phyloP scores from a whole-genome alignment of 1,284 basidiomycete genomes.

The Agaricales sp. region DNA sequence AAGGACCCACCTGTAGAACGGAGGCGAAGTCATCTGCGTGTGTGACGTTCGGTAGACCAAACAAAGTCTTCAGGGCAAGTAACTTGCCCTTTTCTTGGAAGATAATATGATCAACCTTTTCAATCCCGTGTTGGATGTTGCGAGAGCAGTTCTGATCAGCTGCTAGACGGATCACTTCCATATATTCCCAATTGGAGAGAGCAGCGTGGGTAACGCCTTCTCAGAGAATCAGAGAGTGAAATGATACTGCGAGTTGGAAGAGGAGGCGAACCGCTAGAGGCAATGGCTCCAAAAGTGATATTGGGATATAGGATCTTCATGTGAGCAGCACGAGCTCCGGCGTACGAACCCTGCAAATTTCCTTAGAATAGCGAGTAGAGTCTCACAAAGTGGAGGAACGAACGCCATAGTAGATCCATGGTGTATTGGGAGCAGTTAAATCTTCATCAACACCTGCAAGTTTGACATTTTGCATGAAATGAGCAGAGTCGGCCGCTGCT shows the following conservation, averaged over 20 bases:
- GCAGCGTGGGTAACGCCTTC: constrained; percentile 72
- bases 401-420: constrained; percentile 95
- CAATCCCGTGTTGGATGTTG: constrained; percentile 57
- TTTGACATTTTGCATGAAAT: constrained; percentile 79
- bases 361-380: not conserved
- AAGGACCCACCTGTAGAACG: constrained; percentile 40
- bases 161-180: constrained; percentile 74
- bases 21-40: constrained; percentile 77
- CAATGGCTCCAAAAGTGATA: constrained; percentile 85
- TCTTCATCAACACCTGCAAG: constrained; percentile 66
- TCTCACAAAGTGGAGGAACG: constrained; percentile 5
- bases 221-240: no score
- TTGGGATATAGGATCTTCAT: constrained; percentile 85
- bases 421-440: constrained; percentile 57
- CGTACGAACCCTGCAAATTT: constrained; percentile 64
- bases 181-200: constrained; percentile 75
- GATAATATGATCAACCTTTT: constrained; percentile 55
- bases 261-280: constrained; percentile 61
- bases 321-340: constrained; percentile 89
- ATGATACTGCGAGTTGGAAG: not conserved
- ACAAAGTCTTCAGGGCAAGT: constrained; percentile 52
- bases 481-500: constrained; percentile 84
- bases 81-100: constrained; percentile 32
- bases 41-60: constrained; percentile 57
- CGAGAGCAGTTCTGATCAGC: constrained; percentile 64